phyloP scores from a whole-genome alignment of 2,329 filamentous ascomycete genomes.

The Samsoniella hepiali region DNA sequence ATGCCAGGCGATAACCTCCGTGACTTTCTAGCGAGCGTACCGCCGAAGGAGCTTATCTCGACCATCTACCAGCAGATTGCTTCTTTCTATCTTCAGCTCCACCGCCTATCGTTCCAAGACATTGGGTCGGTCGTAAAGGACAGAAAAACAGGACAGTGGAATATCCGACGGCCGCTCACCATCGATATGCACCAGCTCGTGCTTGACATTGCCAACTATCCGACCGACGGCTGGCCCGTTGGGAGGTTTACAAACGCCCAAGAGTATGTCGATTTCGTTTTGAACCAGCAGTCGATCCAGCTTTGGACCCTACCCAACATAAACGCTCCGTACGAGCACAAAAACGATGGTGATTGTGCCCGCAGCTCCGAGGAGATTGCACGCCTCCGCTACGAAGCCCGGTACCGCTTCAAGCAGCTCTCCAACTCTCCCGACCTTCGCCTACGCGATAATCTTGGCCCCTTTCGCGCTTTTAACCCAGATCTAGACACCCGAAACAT shows the following conservation, averaged over 20 bases:
- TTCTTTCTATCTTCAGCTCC: neutral
- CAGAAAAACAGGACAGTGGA: neutral
- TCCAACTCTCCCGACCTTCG: neutral
- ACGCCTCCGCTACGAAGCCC: neutral
- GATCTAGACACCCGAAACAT: neutral
- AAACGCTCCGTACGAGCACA: neutral
- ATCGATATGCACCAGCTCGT: conserved; percentile 1
- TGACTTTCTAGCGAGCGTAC: neutral
- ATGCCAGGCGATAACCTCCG: neutral
- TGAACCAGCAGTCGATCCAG: neutral
- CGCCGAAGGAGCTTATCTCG: neutral
- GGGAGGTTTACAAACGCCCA: neutral
- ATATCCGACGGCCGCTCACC: neutral
- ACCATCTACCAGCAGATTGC: neutral
- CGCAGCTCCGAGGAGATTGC: neutral
- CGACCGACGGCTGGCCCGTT: neutral
- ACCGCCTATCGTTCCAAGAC: neutral
- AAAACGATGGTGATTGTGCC: neutral
- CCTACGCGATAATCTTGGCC: neutral
- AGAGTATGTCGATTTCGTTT: neutral
- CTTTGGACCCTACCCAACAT: neutral
- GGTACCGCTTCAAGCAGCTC: neutral
- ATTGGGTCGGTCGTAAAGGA: neutral
- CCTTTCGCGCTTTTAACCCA: neutral
- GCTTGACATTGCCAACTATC: neutral